These are phyloP conservation scores for Castanospermum australe DNA, from an alignment of 306 rosid genomes.

Conservation along the genomic window DNA sequence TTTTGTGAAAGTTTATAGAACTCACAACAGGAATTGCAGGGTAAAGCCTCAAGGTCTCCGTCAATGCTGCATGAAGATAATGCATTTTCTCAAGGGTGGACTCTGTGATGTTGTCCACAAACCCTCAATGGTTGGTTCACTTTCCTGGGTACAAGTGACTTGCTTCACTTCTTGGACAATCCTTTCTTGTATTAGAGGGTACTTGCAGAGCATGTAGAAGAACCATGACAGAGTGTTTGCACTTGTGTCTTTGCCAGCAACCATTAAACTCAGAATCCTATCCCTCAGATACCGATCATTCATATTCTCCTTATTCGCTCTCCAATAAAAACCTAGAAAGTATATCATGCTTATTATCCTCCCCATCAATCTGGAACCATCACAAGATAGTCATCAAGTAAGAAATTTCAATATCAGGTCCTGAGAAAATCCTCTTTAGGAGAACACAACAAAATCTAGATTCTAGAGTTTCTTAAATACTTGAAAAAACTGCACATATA, in stretches of 20 bases:
- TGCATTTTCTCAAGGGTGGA: too few species aligned
- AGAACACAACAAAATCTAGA: too few species aligned
- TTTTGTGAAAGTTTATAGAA: too few species aligned
- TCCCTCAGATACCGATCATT: conserved; percentile 48
- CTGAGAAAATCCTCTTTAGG: too few species aligned
- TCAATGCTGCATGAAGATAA: too few species aligned
- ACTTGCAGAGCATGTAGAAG: conserved; percentile 50
- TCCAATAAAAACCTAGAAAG: conserved; percentile 50
- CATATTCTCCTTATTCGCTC: conserved; percentile 41
- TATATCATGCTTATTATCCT: conserved; percentile 45
- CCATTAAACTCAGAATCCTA: conserved; percentile 40
- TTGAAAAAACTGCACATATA: too few species aligned
- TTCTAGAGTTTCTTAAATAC: too few species aligned
- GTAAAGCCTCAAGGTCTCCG: too few species aligned
- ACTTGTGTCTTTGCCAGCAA: conserved; percentile 49
- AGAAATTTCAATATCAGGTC: not conserved
- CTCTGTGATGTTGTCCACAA: conserved; percentile 24
- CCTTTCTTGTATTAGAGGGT: conserved; percentile 47
- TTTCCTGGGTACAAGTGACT: conserved; percentile 6
- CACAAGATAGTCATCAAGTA: not conserved
- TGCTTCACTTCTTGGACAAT: conserved; percentile 43
- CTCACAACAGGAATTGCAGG: too few species aligned
- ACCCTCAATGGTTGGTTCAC: conserved; percentile 26
- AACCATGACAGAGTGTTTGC: conserved; percentile 56
- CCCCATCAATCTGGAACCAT: not conserved